Evolutionary conservation across 306 rosid genomes (phyloP).

Genomic region (Fagus crenata): DNA sequence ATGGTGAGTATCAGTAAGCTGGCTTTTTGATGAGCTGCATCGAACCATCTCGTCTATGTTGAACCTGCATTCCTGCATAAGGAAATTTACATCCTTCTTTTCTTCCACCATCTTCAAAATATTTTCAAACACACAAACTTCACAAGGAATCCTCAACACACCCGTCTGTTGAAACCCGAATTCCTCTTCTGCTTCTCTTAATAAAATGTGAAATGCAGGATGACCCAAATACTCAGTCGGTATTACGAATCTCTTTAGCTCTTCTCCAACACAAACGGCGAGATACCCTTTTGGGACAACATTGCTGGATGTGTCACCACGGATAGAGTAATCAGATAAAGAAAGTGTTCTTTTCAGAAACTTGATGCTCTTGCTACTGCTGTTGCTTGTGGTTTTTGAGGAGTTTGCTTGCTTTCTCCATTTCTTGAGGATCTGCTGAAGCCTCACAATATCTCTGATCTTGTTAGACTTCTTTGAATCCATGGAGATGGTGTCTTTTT

Average conservation of each 20-base stretch:
- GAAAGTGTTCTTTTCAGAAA: conserved; percentile 75
- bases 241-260: conserved; percentile 67
- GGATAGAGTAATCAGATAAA: conserved; percentile 39
- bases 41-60: conserved; percentile 43
- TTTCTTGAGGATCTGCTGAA: conserved; percentile 87
- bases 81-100: conserved; percentile 40
- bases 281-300: conserved; percentile 81
- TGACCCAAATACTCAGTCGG: conserved; percentile 73
- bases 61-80: conserved; percentile 40
- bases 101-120: conserved; percentile 65
- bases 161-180: conserved; percentile 89
- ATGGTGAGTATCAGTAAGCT: conserved; percentile 45
- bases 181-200: conserved; percentile 92
- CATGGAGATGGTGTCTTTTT: conserved; percentile 37
- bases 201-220: conserved; percentile 60
- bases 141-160: conserved; percentile 82
- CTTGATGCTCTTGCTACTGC: conserved; percentile 49
- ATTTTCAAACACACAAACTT: conserved; percentile 64
- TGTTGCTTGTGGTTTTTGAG: conserved; percentile 44
- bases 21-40: conserved; percentile 52
- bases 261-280: conserved; percentile 81
- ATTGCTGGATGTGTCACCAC: conserved; percentile 36
- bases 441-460: conserved; percentile 89
- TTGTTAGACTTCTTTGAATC: conserved; percentile 83
- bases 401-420: conserved; percentile 83